phyloP scores from a whole-genome alignment of 2,329 filamentous ascomycete genomes.

The Ciborinia camelliae region DNA sequence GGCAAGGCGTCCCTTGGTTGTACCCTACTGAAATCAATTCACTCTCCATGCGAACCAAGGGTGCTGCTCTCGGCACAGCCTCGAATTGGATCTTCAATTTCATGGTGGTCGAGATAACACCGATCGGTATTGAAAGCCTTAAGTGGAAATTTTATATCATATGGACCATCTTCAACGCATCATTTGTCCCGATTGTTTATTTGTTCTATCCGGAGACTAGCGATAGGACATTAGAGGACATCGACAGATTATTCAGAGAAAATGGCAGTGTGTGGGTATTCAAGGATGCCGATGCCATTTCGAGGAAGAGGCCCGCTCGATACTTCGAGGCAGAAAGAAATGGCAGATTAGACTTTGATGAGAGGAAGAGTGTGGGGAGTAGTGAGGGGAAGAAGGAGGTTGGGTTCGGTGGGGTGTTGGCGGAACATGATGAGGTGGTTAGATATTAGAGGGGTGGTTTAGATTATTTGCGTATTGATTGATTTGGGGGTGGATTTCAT shows the following conservation, averaged over 20 bases:
- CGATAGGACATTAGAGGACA: constrained; percentile 14
- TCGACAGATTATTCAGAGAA: constrained; percentile 15
- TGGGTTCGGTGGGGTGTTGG: neutral
- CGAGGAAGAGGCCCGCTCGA: constrained; percentile 5
- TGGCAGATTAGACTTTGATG: neutral
- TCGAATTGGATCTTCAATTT: constrained; percentile 54
- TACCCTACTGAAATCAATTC: constrained; percentile 57
- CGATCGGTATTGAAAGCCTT: constrained; percentile 47
- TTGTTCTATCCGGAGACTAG: constrained; percentile 52
- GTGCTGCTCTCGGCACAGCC: constrained; percentile 50
- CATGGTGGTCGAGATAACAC: constrained; percentile 35
- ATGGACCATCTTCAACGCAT: constrained; percentile 46
- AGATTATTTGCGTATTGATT: too few species aligned
- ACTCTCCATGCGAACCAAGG: constrained; percentile 51
- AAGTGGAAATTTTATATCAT: constrained; percentile 57
- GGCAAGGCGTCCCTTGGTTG: constrained; percentile 44
- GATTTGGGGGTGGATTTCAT: too few species aligned
- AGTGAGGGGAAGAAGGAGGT: neutral
- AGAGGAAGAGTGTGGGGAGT: neutral
- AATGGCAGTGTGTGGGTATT: constrained; percentile 5
- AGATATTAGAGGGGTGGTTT: neutral
- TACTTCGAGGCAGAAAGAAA: constrained; percentile 13
- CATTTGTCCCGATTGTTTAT: constrained; percentile 43
- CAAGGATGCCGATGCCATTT: constrained; percentile 9
- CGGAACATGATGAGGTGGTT: constrained; percentile 12